Evolutionary conservation across 192 early-diverging fungal species (phyloP).

Genomic region (Coemansia asiatica): DNA sequence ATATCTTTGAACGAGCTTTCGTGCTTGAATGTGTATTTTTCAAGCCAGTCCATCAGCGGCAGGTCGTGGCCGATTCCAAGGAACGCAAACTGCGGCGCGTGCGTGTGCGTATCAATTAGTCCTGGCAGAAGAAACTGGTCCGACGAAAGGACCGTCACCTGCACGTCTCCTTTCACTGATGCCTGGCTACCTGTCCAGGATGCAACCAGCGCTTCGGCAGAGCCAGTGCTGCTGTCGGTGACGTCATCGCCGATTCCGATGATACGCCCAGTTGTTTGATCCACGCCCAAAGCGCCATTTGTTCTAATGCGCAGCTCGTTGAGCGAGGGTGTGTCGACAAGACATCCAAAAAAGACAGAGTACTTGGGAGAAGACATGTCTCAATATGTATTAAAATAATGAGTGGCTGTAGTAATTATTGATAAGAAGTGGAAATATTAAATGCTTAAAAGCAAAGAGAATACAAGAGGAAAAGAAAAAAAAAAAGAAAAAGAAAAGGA

Average conservation of each 20-base stretch:
- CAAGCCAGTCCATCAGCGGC: slow-evolving; percentile 85
- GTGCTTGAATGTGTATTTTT: slow-evolving; percentile 86
- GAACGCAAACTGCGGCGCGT: slow-evolving; percentile 89
- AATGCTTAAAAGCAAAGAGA: background rate
- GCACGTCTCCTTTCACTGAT: background rate
- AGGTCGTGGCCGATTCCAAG: slow-evolving; percentile 88
- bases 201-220: slow-evolving; percentile 11
- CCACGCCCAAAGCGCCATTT: slow-evolving; percentile 68
- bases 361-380: slow-evolving; percentile 22
- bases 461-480: background rate
- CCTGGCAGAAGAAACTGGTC: slow-evolving; percentile 86
- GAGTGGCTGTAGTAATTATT: background rate
- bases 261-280: slow-evolving; percentile 64
- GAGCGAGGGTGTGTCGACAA: slow-evolving; percentile 67
- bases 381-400: background rate
- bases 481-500: background rate
- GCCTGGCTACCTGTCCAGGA: slow-evolving; percentile 24
- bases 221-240: background rate
- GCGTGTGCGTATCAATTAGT: slow-evolving; percentile 91
- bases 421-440: background rate
- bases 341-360: slow-evolving; percentile 60
- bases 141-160: slow-evolving; percentile 12
- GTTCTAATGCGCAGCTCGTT: slow-evolving; percentile 66
- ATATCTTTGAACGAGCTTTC: slow-evolving; percentile 73
- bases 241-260: slow-evolving; percentile 56